Percentiles rank a stretch among this genome's conserved stretches.
Evolutionary conservation across 2,329 filamentous ascomycete species (phyloP).

Genomic region (Sporothrix globosa): DNA sequence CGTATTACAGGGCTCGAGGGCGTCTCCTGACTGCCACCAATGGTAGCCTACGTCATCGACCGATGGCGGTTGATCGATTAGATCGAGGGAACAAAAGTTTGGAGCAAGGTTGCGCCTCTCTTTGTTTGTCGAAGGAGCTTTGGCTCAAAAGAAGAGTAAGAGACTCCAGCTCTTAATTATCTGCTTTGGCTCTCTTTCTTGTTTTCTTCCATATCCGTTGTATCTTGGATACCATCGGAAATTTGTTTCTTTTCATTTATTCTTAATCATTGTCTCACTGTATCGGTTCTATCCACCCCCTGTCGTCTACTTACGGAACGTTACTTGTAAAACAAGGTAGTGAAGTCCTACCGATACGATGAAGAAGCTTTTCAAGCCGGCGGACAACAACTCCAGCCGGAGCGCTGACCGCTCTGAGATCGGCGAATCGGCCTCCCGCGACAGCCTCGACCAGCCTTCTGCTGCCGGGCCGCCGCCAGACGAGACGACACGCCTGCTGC

Average conservation of each 20-base stretch:
- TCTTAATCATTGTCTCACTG: background rate
- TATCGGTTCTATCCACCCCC: background rate
- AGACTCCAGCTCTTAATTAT: background rate
- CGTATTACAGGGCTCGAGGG: background rate
- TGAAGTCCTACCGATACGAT: background rate
- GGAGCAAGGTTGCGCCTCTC: background rate
- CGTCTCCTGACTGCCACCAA: conserved; percentile 10
- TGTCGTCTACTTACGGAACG: background rate
- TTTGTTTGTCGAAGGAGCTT: conserved; percentile 7
- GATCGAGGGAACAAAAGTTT: background rate
- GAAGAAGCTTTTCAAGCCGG: conserved; percentile 17
- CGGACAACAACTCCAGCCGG: conserved; percentile 21
- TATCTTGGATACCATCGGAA: conserved; percentile 1
- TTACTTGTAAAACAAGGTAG: background rate
- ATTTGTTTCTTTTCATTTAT: background rate
- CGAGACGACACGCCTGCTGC: conserved; percentile 68
- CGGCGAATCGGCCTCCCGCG: conserved; percentile 22
- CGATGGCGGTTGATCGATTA: conserved; percentile 17
- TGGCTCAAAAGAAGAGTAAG: background rate
- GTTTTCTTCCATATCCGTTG: background rate
- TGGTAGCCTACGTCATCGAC: conserved; percentile 24
- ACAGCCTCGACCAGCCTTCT: conserved; percentile 25
- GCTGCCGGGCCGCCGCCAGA: conserved; percentile 36
- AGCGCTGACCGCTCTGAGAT: conserved; percentile 2
- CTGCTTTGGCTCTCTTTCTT: background rate